These are phyloP conservation scores for Pleurotus salmoneostramineus DNA, from an alignment of 768 basidiomycete species.

Conservation along the genomic window DNA sequence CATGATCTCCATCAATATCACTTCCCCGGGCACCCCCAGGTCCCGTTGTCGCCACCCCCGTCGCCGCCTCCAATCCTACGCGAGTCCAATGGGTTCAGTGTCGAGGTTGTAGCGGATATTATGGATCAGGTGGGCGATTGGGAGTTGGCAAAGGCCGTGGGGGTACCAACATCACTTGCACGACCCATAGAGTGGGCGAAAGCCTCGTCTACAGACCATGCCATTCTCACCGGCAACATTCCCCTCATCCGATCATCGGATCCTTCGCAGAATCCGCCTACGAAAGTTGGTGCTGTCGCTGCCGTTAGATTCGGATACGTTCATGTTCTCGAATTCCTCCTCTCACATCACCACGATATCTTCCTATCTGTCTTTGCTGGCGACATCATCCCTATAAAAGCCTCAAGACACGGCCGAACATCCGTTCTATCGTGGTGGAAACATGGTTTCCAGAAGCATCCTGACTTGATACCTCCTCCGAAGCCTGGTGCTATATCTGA, in stretches of 20 bases:
- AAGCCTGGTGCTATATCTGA: conserved; percentile 54
- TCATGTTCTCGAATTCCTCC: conserved; percentile 70
- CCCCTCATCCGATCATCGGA: conserved; percentile 57
- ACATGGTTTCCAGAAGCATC: conserved; percentile 54
- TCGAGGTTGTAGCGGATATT: conserved; percentile 75
- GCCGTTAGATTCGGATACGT: conserved; percentile 75
- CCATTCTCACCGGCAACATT: conserved; percentile 65
- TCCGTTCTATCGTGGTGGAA: conserved; percentile 83
- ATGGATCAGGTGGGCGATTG: conserved; percentile 79
- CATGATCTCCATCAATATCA: conserved; percentile 75
- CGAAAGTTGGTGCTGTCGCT: conserved; percentile 62
- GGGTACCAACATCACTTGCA: conserved; percentile 64
- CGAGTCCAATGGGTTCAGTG: conserved; percentile 59
- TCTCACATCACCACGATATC: conserved; percentile 57
- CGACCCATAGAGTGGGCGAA: conserved; percentile 69
- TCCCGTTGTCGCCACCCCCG: conserved; percentile 22
- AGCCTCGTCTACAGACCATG: conserved; percentile 65
- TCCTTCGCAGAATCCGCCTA: conserved; percentile 54
- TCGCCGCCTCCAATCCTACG: conserved; percentile 23
- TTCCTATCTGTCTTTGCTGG: conserved; percentile 64
- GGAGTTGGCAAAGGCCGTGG: conserved; percentile 78
- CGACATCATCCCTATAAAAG: conserved; percentile 73
- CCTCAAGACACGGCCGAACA: conserved; percentile 70
- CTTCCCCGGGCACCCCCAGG: conserved; percentile 36
- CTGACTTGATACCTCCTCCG: conserved; percentile 56